Conservation (phyloP, 2,329 filamentous ascomycete genomes). For the Colletotrichum endophyticum region DNA sequence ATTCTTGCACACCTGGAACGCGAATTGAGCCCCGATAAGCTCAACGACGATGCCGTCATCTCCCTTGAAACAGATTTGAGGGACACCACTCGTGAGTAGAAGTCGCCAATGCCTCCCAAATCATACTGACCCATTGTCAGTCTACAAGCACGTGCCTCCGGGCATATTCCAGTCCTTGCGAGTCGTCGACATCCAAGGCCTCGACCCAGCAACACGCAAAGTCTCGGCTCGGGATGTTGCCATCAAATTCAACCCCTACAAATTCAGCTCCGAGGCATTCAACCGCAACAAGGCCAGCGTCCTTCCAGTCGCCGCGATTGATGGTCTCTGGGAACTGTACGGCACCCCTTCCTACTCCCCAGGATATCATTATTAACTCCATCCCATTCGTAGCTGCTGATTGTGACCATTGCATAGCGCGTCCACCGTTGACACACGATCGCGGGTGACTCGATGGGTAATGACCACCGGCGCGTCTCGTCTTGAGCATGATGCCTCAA, state of each 20-base stretch:
- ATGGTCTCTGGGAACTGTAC: slow-evolving; percentile 14
- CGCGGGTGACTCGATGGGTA: not conserved
- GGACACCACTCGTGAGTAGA: not conserved
- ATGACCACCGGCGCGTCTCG: not conserved
- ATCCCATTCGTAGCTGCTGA: not conserved
- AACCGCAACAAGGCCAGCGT: not conserved
- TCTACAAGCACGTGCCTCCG: not conserved
- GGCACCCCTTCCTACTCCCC: not conserved
- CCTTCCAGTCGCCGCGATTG: not conserved
- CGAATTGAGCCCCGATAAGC: slow-evolving; percentile 4
- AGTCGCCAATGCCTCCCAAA: not conserved
- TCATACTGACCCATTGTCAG: not conserved
- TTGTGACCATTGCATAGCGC: not conserved
- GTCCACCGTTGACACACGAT: not conserved
- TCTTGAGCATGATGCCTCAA: too few relatives aligned
- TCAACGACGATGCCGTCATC: slow-evolving; percentile 4
- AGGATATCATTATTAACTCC: not conserved
- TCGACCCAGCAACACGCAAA: not conserved
- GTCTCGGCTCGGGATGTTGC: slow-evolving; percentile 3
- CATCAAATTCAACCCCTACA: slow-evolving; percentile 7
- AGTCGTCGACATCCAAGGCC: slow-evolving; percentile 14
- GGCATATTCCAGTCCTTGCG: slow-evolving; percentile 15
- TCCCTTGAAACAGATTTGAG: slow-evolving; percentile 5
- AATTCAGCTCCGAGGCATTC: not conserved
- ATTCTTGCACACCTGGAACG: slow-evolving; percentile 1